A percentile compares a stretch with the other conserved stretches of the same genome.
Conservation (phyloP, 1,284 basidiomycete genomes). For the Trichosporon inkin region DNA sequence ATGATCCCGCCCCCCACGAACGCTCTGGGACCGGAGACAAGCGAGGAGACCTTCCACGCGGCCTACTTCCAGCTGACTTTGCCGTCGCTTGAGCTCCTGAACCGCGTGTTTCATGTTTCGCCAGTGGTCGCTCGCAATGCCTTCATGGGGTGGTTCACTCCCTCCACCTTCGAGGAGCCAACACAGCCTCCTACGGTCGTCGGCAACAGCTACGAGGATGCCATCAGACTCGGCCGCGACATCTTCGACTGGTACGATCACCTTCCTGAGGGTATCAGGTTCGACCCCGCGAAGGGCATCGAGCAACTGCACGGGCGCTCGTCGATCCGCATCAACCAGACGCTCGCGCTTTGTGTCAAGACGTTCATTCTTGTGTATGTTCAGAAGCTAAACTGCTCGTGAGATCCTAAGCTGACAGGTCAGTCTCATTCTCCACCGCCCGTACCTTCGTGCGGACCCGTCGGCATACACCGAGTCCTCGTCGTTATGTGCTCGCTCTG, state of each 20-base stretch:
- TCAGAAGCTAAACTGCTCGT: neutral
- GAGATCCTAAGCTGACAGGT: neutral
- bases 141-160: conserved; percentile 45
- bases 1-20: conserved; percentile 30
- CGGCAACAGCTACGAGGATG: conserved; percentile 46
- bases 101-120: conserved; percentile 45
- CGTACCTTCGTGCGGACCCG: conserved; percentile 49
- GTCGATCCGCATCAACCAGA: conserved; percentile 39
- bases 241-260: conserved; percentile 46
- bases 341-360: conserved; percentile 45
- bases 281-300: conserved; percentile 35
- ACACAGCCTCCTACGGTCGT: conserved; percentile 10
- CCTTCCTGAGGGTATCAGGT: conserved; percentile 42
- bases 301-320: conserved; percentile 27
- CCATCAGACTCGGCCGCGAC: conserved; percentile 44
- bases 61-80: conserved; percentile 49
- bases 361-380: conserved; percentile 48
- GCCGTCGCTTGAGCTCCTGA: conserved; percentile 46
- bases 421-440: conserved; percentile 48
- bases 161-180: conserved; percentile 21
- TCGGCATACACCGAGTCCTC: conserved; percentile 47
- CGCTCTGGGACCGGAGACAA: conserved; percentile 36
- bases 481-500: conserved; percentile 40
- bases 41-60: conserved; percentile 45
- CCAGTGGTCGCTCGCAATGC: conserved; percentile 34